Base-by-base conservation (phyloP, 1,284 basidiomycete species). In the Filobasidium uniguttulatum region DNA sequence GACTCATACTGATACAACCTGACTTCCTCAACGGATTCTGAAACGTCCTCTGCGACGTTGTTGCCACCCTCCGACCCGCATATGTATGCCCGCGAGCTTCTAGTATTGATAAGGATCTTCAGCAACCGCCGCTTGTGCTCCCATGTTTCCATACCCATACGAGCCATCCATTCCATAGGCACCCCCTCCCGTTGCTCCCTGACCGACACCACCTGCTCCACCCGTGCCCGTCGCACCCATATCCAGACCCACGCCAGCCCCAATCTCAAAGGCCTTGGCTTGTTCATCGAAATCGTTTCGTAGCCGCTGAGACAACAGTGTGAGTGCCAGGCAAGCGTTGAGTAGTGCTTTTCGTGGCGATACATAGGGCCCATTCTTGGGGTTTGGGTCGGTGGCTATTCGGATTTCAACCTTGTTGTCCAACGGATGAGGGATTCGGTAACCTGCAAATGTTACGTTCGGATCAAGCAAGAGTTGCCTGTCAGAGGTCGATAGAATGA, bases 351-450 rank as follows among this genome's bases (percentile, higher is more conserved):
- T 81, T 54, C 85, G 77, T 0, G 93, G 90, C 19, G 90, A 85
- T 44, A 82, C 65, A 43, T 53, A 53, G 20, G 51, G 51, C 30
- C 41, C 30, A 20, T 44, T 34, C 28, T 50, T 66, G 10, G 40
- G 40, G 1, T 78, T 76, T 22, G 90, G 90, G 68, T 97, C 89
- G 1, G 90, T 96, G 70, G 97, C 93, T 54, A 97, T 81, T 68
- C 94, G 96, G 69, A 98, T 77, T 34, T 85, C 75, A 68, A 97
- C 93, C 62, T 89, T 78, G 7, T 93, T 90, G 57, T 96, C 87
- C 17, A 96, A 78, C 1, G 94, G 93, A 62, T 97, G 93, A 0
- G 93, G 90, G 33, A 93, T 88, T 73, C 91, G 90, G 79, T 97
- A 97, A 0, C 93, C 93, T 2, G 90, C 90, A 65, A 98, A 98